phyloP scores from a whole-genome alignment of 371 early-diverging fungal genomes.

The Amoeboradix gromovi region DNA sequence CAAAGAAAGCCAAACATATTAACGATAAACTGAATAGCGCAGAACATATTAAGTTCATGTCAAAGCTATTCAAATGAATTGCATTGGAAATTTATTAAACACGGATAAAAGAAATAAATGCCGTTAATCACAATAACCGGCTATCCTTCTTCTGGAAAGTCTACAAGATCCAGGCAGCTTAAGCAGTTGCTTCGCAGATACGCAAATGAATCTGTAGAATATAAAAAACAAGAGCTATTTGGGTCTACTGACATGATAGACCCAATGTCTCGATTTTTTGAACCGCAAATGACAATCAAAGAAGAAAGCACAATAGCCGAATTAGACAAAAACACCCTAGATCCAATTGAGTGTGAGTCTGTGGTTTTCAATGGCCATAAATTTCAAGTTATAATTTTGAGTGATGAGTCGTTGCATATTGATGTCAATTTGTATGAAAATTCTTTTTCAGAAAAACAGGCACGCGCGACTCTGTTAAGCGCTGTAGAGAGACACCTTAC shows the following conservation, averaged over 20 bases:
- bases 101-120: no score
- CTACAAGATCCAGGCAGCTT: slow-evolving; percentile 42
- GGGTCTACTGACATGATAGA: no score
- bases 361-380: no score
- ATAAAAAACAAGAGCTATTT: no score
- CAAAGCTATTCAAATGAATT: no score
- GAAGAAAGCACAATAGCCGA: slow-evolving; percentile 13
- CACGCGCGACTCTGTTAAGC: slow-evolving; percentile 58
- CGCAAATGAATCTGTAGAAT: no score
- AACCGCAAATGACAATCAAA: slow-evolving; percentile 13
- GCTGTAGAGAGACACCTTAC: slow-evolving; percentile 55
- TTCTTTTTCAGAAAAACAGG: slow-evolving; percentile 46
- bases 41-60: no score
- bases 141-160: slow-evolving; percentile 64
- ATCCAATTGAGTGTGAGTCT: no score
- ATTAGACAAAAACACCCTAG: slow-evolving; percentile 12
- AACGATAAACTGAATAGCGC: no score
- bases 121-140: slow-evolving; percentile 67
- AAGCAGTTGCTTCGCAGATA: slow-evolving; percentile 13
- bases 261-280: no score
- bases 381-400: slow-evolving; percentile 29
- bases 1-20: no score
- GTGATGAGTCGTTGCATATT: slow-evolving; percentile 42
- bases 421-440: slow-evolving; percentile 12
- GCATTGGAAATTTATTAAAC: no score